phyloP scores from a whole-genome alignment of 768 basidiomycete species.

The Multifurca ochricompacta region DNA sequence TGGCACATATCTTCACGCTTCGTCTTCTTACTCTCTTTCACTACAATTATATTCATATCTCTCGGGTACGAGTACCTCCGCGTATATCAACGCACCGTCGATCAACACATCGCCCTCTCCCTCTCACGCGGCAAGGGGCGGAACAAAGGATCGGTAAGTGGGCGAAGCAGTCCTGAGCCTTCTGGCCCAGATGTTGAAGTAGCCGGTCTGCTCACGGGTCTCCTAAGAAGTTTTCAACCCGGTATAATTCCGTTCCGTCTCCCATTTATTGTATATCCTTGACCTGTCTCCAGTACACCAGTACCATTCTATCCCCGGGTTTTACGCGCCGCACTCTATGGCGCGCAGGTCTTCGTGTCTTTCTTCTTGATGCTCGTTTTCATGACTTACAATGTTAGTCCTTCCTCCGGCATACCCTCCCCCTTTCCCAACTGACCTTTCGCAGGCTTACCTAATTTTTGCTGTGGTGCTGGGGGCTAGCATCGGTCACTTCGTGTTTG shows the following conservation, averaged over 20 bases:
- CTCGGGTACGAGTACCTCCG: constrained; percentile 79
- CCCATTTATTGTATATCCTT: background rate
- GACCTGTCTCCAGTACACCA: constrained; percentile 32
- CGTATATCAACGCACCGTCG: constrained; percentile 49
- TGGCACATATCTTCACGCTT: constrained; percentile 64
- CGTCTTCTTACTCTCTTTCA: constrained; percentile 56
- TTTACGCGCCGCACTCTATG: constrained; percentile 65
- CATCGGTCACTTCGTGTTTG: constrained; percentile 75
- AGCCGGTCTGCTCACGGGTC: constrained; percentile 45
- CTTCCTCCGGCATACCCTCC: background rate
- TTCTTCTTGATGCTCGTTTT: constrained; percentile 94
- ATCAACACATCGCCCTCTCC: constrained; percentile 45
- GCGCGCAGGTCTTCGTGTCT: constrained; percentile 65
- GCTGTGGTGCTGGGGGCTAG: constrained; percentile 80
- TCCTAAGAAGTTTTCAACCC: constrained; percentile 31
- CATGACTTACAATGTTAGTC: constrained; percentile 91
- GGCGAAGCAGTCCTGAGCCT: constrained; percentile 35
- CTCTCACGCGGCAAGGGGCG: constrained; percentile 45
- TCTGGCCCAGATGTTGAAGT: constrained; percentile 38
- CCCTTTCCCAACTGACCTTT: background rate
- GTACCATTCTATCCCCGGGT: constrained; percentile 44
- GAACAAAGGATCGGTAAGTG: constrained; percentile 32
- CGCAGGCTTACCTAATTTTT: constrained; percentile 76
- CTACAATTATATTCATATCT: constrained; percentile 57
- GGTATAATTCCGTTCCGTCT: constrained; percentile 33